Conservation (phyloP, 176 grass and related monocot genomes). For the Thinopyrum elongatum region DNA sequence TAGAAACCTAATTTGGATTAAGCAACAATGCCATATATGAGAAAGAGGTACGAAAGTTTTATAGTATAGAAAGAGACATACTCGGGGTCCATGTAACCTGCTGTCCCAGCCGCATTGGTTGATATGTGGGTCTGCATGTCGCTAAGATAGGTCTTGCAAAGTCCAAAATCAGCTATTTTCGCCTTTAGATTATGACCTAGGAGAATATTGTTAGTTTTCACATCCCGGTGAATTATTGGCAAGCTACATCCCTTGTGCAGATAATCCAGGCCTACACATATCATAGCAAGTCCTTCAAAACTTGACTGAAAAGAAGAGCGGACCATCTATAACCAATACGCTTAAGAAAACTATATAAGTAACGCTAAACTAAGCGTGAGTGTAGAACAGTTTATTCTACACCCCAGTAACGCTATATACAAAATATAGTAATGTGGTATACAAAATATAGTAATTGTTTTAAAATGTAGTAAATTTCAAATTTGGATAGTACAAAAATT, state of each 20-base stretch:
- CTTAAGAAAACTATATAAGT: background rate
- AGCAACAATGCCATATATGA: background rate
- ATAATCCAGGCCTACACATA: slow-evolving; percentile 43
- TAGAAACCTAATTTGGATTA: background rate
- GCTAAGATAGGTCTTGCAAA: slow-evolving; percentile 15
- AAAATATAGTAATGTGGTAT: too few relatives aligned
- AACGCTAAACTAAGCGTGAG: too few relatives aligned
- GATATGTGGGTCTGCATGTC: background rate
- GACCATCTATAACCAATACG: background rate
- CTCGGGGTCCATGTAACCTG: slow-evolving; percentile 53
- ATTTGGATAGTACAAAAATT: too few relatives aligned
- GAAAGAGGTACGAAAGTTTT: background rate
- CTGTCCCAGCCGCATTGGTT: slow-evolving; percentile 5
- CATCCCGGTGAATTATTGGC: slow-evolving; percentile 51
- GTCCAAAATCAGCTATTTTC: slow-evolving; percentile 45
- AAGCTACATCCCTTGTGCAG: slow-evolving; percentile 40
- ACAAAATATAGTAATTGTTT: too few relatives aligned
- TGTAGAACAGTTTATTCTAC: too few relatives aligned
- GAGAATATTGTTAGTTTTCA: slow-evolving; percentile 50
- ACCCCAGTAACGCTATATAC: too few relatives aligned
- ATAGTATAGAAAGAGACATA: background rate
- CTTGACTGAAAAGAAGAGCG: background rate
- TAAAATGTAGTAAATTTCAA: too few relatives aligned
- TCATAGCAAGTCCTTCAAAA: background rate
- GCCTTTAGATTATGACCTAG: slow-evolving; percentile 34